Evolutionary conservation across 352 stramenopile genomes (phyloP).

Genomic region (Phytophthora foliorum): DNA sequence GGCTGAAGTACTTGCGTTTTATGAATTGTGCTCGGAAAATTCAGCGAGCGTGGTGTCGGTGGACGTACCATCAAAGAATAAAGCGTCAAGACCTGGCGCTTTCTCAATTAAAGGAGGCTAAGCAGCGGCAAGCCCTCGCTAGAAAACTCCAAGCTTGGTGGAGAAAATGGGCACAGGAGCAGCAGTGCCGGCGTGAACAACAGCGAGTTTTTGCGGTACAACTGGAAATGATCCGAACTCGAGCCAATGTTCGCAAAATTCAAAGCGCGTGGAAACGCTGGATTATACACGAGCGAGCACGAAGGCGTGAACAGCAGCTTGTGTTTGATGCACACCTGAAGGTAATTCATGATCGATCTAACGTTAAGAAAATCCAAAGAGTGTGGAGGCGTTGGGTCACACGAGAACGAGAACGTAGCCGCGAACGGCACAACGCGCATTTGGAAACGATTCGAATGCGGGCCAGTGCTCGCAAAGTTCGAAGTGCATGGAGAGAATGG

Average conservation of each 20-base stretch:
- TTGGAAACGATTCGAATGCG: constrained; percentile 8
- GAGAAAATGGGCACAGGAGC: constrained; percentile 17
- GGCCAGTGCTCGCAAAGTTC: constrained; percentile 15
- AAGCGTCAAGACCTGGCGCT: constrained; percentile 23
- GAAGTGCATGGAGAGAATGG: constrained; percentile 23
- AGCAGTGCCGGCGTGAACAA: constrained; percentile 23
- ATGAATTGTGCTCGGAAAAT: constrained; percentile 29
- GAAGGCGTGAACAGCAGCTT: neutral
- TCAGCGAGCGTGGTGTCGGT: constrained; percentile 33
- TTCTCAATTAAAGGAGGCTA: constrained; percentile 13
- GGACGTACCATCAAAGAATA: constrained; percentile 16
- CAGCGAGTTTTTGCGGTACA: constrained; percentile 3
- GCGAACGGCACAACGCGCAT: neutral
- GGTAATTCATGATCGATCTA: neutral
- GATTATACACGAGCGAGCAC: neutral
- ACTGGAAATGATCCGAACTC: constrained; percentile 9
- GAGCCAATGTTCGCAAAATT: constrained; percentile 17
- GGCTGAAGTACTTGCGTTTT: constrained; percentile 29
- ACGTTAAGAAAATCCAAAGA: constrained; percentile 1
- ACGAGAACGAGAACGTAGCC: neutral
- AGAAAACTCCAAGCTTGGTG: constrained; percentile 33
- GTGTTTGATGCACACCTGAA: constrained; percentile 5
- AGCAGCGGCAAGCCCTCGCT: constrained; percentile 18
- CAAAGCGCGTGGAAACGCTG: constrained; percentile 13
- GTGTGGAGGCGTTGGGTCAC: neutral